phyloP scores from a whole-genome alignment of 129 eudicot genomes.

The Flaveria sonorensis region DNA sequence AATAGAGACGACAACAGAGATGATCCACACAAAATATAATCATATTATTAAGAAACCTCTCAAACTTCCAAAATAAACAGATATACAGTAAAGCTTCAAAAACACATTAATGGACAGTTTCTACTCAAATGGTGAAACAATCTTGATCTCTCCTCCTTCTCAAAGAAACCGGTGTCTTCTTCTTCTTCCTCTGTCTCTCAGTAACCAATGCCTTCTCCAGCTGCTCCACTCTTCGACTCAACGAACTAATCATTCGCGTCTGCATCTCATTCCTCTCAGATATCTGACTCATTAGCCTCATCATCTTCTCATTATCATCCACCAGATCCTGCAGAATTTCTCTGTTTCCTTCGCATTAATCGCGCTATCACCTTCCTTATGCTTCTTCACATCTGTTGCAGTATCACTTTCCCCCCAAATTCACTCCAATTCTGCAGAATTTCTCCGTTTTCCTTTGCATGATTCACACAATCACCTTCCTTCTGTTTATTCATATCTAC shows the following conservation, averaged over 20 bases:
- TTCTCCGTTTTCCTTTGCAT: conserved; percentile 29
- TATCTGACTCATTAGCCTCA: conserved; percentile 52
- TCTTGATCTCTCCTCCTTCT: conserved; percentile 19
- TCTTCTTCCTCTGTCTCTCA: conserved; percentile 46
- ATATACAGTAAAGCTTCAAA: background rate
- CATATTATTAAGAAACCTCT: background rate
- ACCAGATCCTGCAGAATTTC: conserved; percentile 37
- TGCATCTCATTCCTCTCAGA: conserved; percentile 53
- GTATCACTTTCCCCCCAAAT: background rate
- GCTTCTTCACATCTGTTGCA: background rate
- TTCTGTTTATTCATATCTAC: conserved; percentile 1
- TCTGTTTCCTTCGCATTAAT: conserved; percentile 27
- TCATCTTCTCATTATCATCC: conserved; percentile 58
- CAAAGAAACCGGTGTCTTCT: conserved; percentile 12
- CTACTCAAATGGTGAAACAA: background rate
- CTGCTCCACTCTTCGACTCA: conserved; percentile 57
- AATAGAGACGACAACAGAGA: too few relatives aligned
- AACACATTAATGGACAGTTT: background rate
- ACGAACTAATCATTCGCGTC: conserved; percentile 43
- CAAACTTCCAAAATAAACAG: background rate
- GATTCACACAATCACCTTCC: background rate
- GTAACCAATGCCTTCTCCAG: conserved; percentile 63
- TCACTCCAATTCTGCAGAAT: conserved; percentile 18
- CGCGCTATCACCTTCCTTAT: background rate
- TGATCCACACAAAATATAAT: background rate